Conservation (phyloP, 2,329 filamentous ascomycete species). For the Calonectria hongkongensis region DNA sequence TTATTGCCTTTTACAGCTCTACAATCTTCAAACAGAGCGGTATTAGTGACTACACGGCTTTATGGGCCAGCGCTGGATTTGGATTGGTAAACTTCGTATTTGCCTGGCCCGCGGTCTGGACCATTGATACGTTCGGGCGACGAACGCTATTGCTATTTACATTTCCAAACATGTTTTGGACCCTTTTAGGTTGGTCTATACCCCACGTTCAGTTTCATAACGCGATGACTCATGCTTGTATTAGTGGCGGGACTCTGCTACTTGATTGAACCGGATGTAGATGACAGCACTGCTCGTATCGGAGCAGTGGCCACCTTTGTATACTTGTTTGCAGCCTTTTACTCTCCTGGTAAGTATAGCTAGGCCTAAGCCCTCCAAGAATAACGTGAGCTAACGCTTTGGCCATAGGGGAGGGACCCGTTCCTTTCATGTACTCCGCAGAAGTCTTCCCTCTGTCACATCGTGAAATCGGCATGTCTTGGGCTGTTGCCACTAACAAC, state of each 20-base stretch:
- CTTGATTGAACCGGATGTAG: slow-evolving; percentile 54
- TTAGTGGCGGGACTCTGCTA: slow-evolving; percentile 60
- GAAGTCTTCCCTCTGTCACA: slow-evolving; percentile 77
- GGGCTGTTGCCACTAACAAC: slow-evolving; percentile 74
- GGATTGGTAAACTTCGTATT: slow-evolving; percentile 77
- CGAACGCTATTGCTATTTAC: slow-evolving; percentile 76
- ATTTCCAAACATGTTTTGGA: slow-evolving; percentile 79
- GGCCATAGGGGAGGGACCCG: slow-evolving; percentile 68
- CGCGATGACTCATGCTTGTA: slow-evolving; percentile 9
- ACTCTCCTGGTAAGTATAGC: slow-evolving; percentile 69
- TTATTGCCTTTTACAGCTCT: slow-evolving; percentile 70
- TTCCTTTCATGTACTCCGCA: slow-evolving; percentile 75
- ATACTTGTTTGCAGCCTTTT: slow-evolving; percentile 78
- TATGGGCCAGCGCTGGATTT: slow-evolving; percentile 66
- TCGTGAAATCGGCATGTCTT: slow-evolving; percentile 76
- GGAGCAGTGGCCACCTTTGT: slow-evolving; percentile 75
- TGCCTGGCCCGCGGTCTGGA: slow-evolving; percentile 77
- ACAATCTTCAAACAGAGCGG: slow-evolving; percentile 67
- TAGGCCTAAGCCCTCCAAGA: too few species aligned
- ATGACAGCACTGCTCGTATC: slow-evolving; percentile 65
- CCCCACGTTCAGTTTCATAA: slow-evolving; percentile 6
- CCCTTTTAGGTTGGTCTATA: slow-evolving; percentile 63
- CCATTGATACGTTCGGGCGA: slow-evolving; percentile 79
- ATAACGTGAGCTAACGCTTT: neutral
- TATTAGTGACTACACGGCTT: slow-evolving; percentile 60